Evolutionary conservation across 148 eudicot genomes (phyloP), one percentile per base, ranked within the genome.

Genomic region (Linanthus parryae): DNA sequence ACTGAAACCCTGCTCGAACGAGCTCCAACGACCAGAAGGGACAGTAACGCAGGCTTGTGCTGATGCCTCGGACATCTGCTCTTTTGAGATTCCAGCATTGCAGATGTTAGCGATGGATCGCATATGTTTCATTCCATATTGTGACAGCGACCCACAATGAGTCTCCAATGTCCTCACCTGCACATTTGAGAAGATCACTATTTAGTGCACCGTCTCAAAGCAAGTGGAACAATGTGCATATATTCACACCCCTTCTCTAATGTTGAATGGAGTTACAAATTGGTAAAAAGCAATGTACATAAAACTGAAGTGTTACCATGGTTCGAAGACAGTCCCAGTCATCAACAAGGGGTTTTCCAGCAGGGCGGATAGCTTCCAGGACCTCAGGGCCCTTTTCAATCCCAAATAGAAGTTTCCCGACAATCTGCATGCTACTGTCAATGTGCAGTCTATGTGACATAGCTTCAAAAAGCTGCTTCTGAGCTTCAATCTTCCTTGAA

Each of bases 101-200:
- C 97, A 88, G 6, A 88, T 70, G 68, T 88, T 88, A 24, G 94
- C 97, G 0, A 88, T 54, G 14, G 94, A 70, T 1, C 94, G 86
- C 97, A 88, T 82, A 72, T 82, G 95, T 61, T 89, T 89, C 97
- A 89, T 89, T 43, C 97, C 97, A 4, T 89, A 89, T 39, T 85
- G 95, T 13, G 84, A 79, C 17, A 89, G 63, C 14, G 85, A 85
- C 36, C 97, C 95, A 49, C 97, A 89, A 23, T 80, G 76, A 3
- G 73, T 71, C 77, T 89, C 97, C 60, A 85, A 82, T 15, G 88
- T 77, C 56, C 87, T 71, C 5, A 85, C 90, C 97, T 88, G 84
- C 29, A 50, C 8, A 58, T n/a, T n/a, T n/a, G n/a, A n/a, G n/a
- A n/a, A n/a, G n/a, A n/a, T n/a, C n/a, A n/a, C n/a, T n/a, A n/a